These are phyloP conservation scores for Volutella citrinella DNA, from an alignment of 2,329 filamentous ascomycete genomes.

Conservation along the genomic window DNA sequence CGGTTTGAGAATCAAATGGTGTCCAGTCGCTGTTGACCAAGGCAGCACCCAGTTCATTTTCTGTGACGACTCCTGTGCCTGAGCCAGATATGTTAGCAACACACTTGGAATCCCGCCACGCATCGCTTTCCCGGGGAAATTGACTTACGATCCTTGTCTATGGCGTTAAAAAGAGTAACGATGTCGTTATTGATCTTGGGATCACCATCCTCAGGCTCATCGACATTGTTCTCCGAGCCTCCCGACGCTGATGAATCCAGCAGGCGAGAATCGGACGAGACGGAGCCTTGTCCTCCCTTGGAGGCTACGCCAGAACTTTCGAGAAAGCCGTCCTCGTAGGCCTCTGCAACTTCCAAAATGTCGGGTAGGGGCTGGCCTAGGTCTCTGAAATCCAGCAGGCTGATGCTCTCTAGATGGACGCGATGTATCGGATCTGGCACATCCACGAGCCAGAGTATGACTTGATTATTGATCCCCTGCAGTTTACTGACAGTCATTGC, in stretches of 20 bases:
- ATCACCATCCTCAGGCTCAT: too few relatives aligned
- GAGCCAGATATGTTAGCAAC: too few relatives aligned
- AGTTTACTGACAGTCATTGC: not conserved
- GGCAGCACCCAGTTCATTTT: slow-evolving; percentile 81
- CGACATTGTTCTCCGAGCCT: too few relatives aligned
- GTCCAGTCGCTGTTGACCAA: slow-evolving; percentile 97
- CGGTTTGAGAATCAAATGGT: slow-evolving; percentile 87
- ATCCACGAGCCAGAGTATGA: not conserved
- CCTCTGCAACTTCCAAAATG: not conserved
- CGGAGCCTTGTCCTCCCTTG: not conserved
- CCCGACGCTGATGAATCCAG: too few relatives aligned
- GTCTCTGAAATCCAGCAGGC: not conserved
- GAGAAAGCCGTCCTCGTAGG: not conserved
- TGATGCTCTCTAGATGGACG: not conserved
- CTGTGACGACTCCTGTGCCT: slow-evolving; percentile 78
- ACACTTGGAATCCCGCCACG: too few relatives aligned
- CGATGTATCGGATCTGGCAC: not conserved
- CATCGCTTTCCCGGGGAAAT: too few relatives aligned
- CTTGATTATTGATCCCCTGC: not conserved
- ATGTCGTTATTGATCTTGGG: slow-evolving; percentile 53
- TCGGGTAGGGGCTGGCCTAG: not conserved
- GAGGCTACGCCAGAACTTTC: slow-evolving; percentile 2
- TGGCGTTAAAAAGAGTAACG: slow-evolving; percentile 81
- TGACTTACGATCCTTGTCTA: slow-evolving; percentile 76
- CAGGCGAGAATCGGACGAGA: not conserved